A percentile compares a stretch with the other conserved stretches of the same genome.
phyloP scores from a whole-genome alignment of 495 filamentous ascomycete species.

The Trypethelium eluteriae region DNA sequence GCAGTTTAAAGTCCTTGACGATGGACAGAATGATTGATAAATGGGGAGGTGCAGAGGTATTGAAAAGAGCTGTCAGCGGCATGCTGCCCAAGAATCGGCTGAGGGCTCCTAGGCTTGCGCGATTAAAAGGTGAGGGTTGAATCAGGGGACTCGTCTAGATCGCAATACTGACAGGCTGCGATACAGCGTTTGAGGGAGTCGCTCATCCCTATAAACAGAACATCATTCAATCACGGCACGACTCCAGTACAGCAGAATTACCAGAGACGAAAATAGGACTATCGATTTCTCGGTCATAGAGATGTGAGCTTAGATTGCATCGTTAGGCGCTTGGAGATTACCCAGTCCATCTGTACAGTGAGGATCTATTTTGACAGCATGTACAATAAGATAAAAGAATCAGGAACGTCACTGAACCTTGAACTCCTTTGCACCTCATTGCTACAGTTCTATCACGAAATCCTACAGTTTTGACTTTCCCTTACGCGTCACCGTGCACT shows the following conservation, averaged over 20 bases:
- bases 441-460: neutral
- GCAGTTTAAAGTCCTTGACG: slow-evolving; percentile 74
- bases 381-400: neutral
- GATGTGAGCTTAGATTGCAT: neutral
- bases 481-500: slow-evolving; percentile 76
- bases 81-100: slow-evolving; percentile 98
- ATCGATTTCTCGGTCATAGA: neutral
- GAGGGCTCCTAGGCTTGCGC: slow-evolving; percentile 72
- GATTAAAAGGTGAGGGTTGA: slow-evolving; percentile 65
- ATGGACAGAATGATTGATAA: slow-evolving; percentile 94
- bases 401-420: neutral
- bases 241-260: slow-evolving; percentile 28
- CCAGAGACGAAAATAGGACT: slow-evolving; percentile 38
- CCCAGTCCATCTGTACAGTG: neutral
- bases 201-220: slow-evolving; percentile 89
- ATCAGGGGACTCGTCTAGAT: neutral
- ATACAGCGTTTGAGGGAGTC: slow-evolving; percentile 75
- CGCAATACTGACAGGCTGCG: slow-evolving; percentile 20
- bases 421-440: neutral
- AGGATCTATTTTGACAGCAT: neutral
- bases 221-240: slow-evolving; percentile 54
- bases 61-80: slow-evolving; percentile 84
- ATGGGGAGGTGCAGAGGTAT: slow-evolving; percentile 87
- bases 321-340: no score
- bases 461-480: slow-evolving; percentile 35